phyloP scores from a whole-genome alignment of 352 stramenopile species.

The Phytophthora parvispora region DNA sequence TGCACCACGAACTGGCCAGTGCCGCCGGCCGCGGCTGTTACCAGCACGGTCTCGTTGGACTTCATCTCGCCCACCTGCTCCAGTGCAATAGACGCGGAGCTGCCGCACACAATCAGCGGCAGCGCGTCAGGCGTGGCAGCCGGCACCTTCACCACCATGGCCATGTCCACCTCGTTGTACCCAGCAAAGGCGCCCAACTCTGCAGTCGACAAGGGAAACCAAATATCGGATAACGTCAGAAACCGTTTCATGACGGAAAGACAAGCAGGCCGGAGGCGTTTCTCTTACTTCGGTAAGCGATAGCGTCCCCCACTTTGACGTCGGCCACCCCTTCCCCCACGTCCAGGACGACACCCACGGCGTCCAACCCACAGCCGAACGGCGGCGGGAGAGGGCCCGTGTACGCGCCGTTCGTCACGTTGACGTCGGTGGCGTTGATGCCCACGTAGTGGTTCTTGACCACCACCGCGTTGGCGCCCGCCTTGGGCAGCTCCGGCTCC shows the following conservation, averaged over 20 bases:
- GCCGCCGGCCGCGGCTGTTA: slow-evolving; percentile 60
- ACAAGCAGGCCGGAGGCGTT: no score
- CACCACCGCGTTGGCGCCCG: slow-evolving; percentile 4
- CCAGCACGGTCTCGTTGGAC: slow-evolving; percentile 52
- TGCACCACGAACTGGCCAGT: slow-evolving; percentile 83
- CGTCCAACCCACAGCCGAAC: slow-evolving; percentile 19
- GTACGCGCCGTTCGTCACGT: slow-evolving; percentile 53
- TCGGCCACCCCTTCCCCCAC: not conserved
- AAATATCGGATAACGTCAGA: not conserved
- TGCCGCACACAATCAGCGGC: slow-evolving; percentile 44
- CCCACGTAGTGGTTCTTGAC: slow-evolving; percentile 42
- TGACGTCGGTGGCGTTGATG: slow-evolving; percentile 57
- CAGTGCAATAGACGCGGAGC: slow-evolving; percentile 50
- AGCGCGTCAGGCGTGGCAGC: slow-evolving; percentile 21
- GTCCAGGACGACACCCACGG: not conserved
- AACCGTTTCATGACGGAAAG: not conserved
- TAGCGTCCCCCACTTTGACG: not conserved
- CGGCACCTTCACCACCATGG: slow-evolving; percentile 30
- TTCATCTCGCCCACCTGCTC: slow-evolving; percentile 56
- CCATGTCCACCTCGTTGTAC: slow-evolving; percentile 7
- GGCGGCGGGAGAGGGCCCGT: slow-evolving; percentile 22
- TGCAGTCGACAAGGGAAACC: not conserved
- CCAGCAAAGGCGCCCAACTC: not conserved
- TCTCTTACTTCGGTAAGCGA: slow-evolving; percentile 1
- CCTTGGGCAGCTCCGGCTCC: slow-evolving; percentile 6